These are phyloP conservation scores for Solanum microdontum DNA, from an alignment of 257 asterid genomes.

Conservation along the genomic window DNA sequence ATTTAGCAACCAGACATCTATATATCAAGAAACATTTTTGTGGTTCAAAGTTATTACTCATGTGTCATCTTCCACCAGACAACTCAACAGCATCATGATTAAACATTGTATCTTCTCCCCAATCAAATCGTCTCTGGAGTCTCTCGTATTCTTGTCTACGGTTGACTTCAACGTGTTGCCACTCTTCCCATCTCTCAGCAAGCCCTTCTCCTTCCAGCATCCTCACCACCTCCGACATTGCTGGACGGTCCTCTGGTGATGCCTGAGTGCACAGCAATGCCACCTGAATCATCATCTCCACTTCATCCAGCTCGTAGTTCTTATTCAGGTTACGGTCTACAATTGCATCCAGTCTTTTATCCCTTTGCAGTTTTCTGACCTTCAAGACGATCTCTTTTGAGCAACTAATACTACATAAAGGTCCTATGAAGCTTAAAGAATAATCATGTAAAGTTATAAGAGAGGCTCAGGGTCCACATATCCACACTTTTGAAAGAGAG, in stretches of 20 bases:
- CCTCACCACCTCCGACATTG: conserved; percentile 81
- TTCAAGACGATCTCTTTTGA: conserved; percentile 1
- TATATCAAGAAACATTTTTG: background rate
- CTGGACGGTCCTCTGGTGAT: conserved; percentile 81
- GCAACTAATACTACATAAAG: background rate
- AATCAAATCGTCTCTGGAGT: conserved; percentile 17
- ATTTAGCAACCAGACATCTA: background rate
- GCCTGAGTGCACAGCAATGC: conserved; percentile 79
- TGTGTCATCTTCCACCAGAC: conserved; percentile 58
- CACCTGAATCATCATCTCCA: conserved; percentile 89
- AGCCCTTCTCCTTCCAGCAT: conserved; percentile 93
- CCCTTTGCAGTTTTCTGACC: conserved; percentile 78
- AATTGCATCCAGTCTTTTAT: conserved; percentile 55
- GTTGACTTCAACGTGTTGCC: conserved; percentile 63
- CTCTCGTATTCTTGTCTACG: conserved; percentile 13
- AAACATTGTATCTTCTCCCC: conserved; percentile 66
- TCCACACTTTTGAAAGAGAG: background rate
- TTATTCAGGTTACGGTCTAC: conserved; percentile 57
- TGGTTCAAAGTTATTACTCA: background rate
- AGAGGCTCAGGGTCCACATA: background rate
- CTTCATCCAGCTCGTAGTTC: conserved; percentile 44
- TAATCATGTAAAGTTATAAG: background rate
- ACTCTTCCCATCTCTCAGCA: conserved; percentile 82
- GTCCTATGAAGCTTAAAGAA: background rate
- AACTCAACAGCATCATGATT: conserved; percentile 66